Conservation (phyloP, 768 basidiomycete species). For the Mycena crocata region DNA sequence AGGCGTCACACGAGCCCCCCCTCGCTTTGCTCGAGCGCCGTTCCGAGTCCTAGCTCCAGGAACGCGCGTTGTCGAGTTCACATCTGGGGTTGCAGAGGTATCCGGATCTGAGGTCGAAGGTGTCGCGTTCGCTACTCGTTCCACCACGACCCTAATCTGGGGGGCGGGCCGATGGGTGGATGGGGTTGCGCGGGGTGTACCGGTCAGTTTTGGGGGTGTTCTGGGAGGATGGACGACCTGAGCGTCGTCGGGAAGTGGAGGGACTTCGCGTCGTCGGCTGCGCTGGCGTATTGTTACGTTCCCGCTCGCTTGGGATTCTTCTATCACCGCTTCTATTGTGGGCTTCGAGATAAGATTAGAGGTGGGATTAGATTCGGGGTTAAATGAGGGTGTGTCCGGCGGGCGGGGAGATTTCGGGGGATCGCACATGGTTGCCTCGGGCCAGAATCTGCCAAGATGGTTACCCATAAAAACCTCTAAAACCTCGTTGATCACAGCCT, state of each 20-base stretch:
- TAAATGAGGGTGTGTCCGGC: no score
- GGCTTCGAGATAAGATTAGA: no score
- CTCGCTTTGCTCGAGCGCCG: constrained; percentile 5
- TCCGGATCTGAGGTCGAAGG: neutral
- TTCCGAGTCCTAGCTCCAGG: neutral
- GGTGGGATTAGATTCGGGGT: no score
- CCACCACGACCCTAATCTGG: neutral
- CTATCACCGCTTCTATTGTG: no score
- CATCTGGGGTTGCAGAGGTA: neutral
- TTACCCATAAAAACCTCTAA: no score
- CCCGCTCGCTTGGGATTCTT: no score
- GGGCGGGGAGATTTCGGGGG: no score
- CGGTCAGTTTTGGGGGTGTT: neutral
- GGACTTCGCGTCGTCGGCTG: neutral
- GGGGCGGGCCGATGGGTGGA: neutral
- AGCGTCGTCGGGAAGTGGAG: neutral
- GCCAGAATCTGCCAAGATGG: no score
- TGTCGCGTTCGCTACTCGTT: neutral
- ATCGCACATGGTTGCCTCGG: no score
- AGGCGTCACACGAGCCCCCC: constrained; percentile 13
- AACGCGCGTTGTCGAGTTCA: neutral
- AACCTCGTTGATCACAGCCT: no score
- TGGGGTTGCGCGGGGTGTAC: neutral
- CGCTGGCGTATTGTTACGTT: neutral
- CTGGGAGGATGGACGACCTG: neutral